phyloP scores from a whole-genome alignment of 2,329 filamentous ascomycete genomes.

The Arachnopeziza araneosa region DNA sequence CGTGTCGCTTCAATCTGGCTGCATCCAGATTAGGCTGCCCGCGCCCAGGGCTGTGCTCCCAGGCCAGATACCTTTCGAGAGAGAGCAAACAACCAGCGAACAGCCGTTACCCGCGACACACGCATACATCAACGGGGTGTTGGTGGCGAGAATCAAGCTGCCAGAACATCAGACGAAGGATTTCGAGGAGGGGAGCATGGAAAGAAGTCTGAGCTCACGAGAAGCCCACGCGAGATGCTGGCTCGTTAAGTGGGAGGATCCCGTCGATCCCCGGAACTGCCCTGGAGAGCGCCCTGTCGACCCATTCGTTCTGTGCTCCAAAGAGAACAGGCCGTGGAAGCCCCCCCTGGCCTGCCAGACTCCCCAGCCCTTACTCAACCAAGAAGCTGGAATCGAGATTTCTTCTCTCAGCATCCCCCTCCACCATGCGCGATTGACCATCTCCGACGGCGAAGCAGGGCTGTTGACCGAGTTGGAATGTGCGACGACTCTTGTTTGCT shows the following conservation, averaged over 20 bases:
- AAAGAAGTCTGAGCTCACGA: no score
- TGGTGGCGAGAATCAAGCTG: no score
- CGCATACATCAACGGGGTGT: no score
- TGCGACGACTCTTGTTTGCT: not conserved
- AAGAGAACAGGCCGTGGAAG: not conserved
- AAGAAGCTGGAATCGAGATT: not conserved
- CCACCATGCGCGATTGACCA: not conserved
- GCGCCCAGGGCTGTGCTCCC: not conserved
- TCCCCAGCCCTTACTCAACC: not conserved
- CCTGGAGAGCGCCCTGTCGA: not conserved
- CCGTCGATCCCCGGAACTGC: not conserved
- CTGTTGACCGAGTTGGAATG: not conserved
- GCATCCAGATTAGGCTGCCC: not conserved
- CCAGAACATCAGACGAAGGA: no score
- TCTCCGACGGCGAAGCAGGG: not conserved
- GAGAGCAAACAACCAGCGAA: not conserved
- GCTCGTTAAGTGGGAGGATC: not conserved
- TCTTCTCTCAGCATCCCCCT: not conserved
- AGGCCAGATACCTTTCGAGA: not conserved
- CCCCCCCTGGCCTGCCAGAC: not conserved
- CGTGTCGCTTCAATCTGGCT: not conserved
- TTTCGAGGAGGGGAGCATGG: no score
- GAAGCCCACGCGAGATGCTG: no score
- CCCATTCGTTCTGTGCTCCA: not conserved
- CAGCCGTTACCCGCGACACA: not conserved